Conservation (phyloP, 768 basidiomycete species). For the Collybiopsis luxurians region DNA sequence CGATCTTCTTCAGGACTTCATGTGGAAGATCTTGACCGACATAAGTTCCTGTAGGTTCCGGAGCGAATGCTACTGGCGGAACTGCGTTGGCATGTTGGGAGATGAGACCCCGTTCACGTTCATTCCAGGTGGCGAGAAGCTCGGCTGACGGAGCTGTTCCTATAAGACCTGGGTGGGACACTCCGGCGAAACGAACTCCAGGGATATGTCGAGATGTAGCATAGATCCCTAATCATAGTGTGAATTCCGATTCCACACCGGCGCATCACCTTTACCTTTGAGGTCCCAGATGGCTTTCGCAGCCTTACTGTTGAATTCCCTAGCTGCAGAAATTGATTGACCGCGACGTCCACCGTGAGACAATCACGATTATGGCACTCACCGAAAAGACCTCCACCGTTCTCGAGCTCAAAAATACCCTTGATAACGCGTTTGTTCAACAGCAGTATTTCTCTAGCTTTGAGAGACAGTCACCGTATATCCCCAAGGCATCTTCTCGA, state of each 20-base stretch:
- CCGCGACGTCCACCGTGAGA: neutral
- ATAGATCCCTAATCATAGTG: conserved; percentile 50
- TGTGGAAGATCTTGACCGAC: conserved; percentile 62
- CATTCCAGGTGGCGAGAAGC: conserved; percentile 72
- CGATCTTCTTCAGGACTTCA: conserved; percentile 50
- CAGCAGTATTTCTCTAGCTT: neutral
- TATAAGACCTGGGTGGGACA: conserved; percentile 73
- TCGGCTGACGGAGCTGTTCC: conserved; percentile 77
- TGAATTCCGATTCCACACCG: neutral
- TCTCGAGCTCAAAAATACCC: conserved; percentile 74
- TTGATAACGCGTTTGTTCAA: conserved; percentile 16
- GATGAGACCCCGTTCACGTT: conserved; percentile 65
- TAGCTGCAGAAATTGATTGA: conserved; percentile 32
- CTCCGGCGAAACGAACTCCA: conserved; percentile 75
- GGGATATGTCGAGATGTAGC: conserved; percentile 76
- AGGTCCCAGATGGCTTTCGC: conserved; percentile 84
- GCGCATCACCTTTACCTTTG: conserved; percentile 37
- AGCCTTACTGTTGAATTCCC: conserved; percentile 67
- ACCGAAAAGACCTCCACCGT: conserved; percentile 74
- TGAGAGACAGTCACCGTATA: conserved; percentile 49
- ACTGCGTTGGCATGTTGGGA: conserved; percentile 46
- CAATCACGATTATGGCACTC: conserved; percentile 3
- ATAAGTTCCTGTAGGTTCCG: conserved; percentile 57
- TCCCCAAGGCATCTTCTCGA: conserved; percentile 80
- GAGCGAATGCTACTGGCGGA: conserved; percentile 67